These are phyloP conservation scores for Verticillium nubilum DNA, from an alignment of 2,329 filamentous ascomycete species.

Conservation along the genomic window DNA sequence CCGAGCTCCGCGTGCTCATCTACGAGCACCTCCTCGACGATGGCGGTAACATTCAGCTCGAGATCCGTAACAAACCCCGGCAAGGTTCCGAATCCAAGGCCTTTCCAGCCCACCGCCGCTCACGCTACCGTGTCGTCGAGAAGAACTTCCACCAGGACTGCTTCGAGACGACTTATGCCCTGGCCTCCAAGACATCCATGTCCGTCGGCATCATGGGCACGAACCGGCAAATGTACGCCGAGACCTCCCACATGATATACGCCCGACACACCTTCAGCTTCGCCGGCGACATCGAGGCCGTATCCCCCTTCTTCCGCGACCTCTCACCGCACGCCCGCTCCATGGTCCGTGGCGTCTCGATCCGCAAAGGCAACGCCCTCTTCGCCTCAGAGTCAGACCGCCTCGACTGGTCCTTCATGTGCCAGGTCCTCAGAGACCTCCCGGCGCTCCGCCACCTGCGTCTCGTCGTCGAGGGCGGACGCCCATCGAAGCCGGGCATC, in stretches of 20 bases:
- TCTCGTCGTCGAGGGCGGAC: constrained; percentile 50
- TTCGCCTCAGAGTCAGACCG: constrained; percentile 43
- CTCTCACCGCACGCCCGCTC: constrained; percentile 41
- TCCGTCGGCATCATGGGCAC: constrained; percentile 40
- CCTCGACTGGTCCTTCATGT: constrained; percentile 44
- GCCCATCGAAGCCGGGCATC: constrained; percentile 32
- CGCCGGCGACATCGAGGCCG: constrained; percentile 52
- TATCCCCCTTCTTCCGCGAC: constrained; percentile 54
- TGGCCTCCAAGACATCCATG: constrained; percentile 34
- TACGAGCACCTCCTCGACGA: constrained; percentile 38
- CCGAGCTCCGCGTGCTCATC: constrained; percentile 37
- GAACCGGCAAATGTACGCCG: constrained; percentile 43
- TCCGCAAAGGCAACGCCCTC: constrained; percentile 51
- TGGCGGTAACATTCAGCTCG: constrained; percentile 28
- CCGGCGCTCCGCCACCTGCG: constrained; percentile 35
- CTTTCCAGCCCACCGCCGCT: constrained; percentile 17
- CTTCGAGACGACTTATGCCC: constrained; percentile 48
- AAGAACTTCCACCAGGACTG: constrained; percentile 32
- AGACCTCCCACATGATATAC: constrained; percentile 53
- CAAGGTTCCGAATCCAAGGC: not conserved
- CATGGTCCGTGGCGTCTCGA: constrained; percentile 41
- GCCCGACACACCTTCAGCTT: constrained; percentile 53
- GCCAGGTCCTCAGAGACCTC: constrained; percentile 33
- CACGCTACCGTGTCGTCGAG: constrained; percentile 35
- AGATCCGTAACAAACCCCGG: constrained; percentile 23